Evolutionary conservation across 495 filamentous ascomycete genomes (phyloP).

Genomic region (Aspergillus panamensis): DNA sequence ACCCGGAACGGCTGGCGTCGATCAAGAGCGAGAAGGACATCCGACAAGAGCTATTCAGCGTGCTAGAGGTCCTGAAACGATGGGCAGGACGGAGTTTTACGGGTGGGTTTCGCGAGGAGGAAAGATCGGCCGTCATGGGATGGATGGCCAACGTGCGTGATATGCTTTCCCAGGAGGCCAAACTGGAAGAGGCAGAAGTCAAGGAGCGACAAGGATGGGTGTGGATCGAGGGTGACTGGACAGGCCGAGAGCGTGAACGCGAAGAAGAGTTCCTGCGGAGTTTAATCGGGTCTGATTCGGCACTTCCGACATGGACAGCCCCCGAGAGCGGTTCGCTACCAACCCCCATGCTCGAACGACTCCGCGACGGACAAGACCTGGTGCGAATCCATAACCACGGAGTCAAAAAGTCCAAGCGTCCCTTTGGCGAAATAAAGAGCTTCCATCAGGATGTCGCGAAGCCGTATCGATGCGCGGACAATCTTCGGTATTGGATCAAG

Average conservation of each 20-base stretch:
- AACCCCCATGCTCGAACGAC: conserved; percentile 67
- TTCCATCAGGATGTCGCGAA: conserved; percentile 90
- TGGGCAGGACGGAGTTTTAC: conserved; percentile 86
- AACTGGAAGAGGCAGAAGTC: conserved; percentile 67
- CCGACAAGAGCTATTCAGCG: conserved; percentile 72
- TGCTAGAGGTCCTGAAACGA: conserved; percentile 84
- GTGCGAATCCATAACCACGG: conserved; percentile 86
- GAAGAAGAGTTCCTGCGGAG: conserved; percentile 79
- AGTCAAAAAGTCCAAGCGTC: conserved; percentile 75
- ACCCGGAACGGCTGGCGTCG: conserved; percentile 73
- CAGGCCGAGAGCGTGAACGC: conserved; percentile 67
- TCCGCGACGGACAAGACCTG: conserved; percentile 76
- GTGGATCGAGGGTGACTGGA: conserved; percentile 80
- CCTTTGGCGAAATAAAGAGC: conserved; percentile 85
- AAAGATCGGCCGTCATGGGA: conserved; percentile 62
- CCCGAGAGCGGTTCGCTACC: conserved; percentile 57
- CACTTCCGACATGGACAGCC: conserved; percentile 69
- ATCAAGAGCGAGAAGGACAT: conserved; percentile 83
- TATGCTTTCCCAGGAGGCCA: conserved; percentile 71
- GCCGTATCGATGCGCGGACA: conserved; percentile 90
- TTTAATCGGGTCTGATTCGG: conserved; percentile 45
- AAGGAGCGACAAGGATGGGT: conserved; percentile 69
- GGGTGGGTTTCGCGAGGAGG: conserved; percentile 73
- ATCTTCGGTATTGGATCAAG: conserved; percentile 93
- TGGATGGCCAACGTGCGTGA: conserved; percentile 77